These are phyloP conservation scores for Melampsora allii-populina DNA, from an alignment of 1,284 basidiomycete species.

Conservation along the genomic window DNA sequence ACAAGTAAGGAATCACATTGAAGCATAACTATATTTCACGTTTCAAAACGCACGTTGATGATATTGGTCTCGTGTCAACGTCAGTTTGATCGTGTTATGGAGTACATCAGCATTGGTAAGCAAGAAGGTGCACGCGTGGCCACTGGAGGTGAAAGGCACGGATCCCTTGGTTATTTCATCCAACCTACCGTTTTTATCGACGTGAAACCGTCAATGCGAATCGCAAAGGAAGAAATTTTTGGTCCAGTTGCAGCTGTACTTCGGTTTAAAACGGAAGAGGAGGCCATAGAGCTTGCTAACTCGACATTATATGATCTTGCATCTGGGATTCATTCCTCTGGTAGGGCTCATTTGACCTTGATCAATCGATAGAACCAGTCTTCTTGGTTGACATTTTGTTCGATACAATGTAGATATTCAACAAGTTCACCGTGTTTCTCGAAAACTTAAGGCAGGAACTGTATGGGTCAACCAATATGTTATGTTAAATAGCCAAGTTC, in stretches of 20 bases:
- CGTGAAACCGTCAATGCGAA: slow-evolving; percentile 47
- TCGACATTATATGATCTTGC: slow-evolving; percentile 47
- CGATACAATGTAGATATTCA: neutral
- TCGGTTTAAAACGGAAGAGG: slow-evolving; percentile 47
- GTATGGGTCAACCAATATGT: slow-evolving; percentile 48
- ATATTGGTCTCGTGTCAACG: neutral
- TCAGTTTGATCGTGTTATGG: neutral
- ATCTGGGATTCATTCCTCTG: slow-evolving; percentile 47
- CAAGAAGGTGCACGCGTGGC: slow-evolving; percentile 49
- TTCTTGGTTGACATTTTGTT: neutral
- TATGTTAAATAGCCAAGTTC: slow-evolving; percentile 7
- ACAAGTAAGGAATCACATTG: neutral
- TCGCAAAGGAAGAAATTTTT: slow-evolving; percentile 51
- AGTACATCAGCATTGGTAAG: slow-evolving; percentile 49
- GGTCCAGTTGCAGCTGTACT: slow-evolving; percentile 48
- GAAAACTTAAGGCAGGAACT: slow-evolving; percentile 47
- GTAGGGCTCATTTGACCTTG: slow-evolving; percentile 15
- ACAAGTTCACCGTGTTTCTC: slow-evolving; percentile 45
- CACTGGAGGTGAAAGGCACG: slow-evolving; percentile 49
- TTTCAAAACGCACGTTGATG: neutral
- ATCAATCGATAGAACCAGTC: neutral
- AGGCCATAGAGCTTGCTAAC: slow-evolving; percentile 47
- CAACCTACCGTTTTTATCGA: slow-evolving; percentile 52
- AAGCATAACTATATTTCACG: neutral
- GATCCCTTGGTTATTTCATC: slow-evolving; percentile 52